Evolutionary conservation across 371 early-diverging fungal genomes (phyloP).

Genomic region (Mortierella sp.): DNA sequence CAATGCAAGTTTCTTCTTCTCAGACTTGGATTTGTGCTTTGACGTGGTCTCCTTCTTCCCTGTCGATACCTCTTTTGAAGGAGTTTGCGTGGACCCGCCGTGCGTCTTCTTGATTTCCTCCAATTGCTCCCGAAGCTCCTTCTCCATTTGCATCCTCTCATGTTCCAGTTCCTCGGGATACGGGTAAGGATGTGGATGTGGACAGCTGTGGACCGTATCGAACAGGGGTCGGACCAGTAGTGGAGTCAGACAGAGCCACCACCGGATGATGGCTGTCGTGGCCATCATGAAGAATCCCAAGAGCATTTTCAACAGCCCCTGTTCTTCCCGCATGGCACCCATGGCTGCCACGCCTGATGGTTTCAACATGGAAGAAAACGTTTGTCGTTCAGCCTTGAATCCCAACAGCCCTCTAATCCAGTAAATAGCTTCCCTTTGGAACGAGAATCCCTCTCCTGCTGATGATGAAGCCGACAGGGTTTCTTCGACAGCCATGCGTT

Average conservation of each 20-base stretch:
- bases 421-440: constrained; percentile 22
- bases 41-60: too few relatives aligned
- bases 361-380: constrained; percentile 13
- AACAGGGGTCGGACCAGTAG: constrained; percentile 30
- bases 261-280: constrained; percentile 36
- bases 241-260: constrained; percentile 38
- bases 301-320: constrained; percentile 15
- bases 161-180: constrained; percentile 40
- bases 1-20: too few relatives aligned
- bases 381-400: constrained; percentile 37
- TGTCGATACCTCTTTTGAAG: neutral
- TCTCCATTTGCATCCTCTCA: constrained; percentile 20
- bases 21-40: too few relatives aligned
- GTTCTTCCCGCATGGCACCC: constrained; percentile 36
- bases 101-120: neutral
- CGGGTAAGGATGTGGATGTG: constrained; percentile 44
- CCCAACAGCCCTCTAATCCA: constrained; percentile 40
- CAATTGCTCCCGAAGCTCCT: constrained; percentile 9
- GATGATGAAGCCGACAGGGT: neutral
- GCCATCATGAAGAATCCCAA: constrained; percentile 24
- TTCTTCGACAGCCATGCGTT: constrained; percentile 18
- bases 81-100: neutral
- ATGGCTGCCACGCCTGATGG: constrained; percentile 39
- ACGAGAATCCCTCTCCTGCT: constrained; percentile 12
- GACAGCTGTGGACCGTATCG: constrained; percentile 49